Evolutionary conservation across 176 grass and related monocot species (phyloP), one percentile per base, ranked within the genome.

Genomic region (Hsuehochloa calcarea): DNA sequence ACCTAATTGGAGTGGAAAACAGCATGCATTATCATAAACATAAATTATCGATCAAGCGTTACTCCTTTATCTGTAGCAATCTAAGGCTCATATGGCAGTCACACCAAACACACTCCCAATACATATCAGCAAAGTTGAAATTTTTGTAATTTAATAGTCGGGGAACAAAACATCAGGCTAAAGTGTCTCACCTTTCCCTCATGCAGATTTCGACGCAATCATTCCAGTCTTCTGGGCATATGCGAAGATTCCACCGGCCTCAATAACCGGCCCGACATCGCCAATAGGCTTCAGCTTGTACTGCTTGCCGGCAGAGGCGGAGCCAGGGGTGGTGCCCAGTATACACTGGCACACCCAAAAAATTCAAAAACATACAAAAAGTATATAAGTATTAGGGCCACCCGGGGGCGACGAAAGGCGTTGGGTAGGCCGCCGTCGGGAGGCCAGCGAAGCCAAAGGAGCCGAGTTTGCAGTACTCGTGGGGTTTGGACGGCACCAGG

Each of bases 171-270:
- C 25, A 68, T 13, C 74, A 65, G 43, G 27, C 20, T 10, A 23
- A 89, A 81, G 59, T 51, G 78, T 29, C 13, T 73, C 49, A 98
- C 92, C 84, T 95, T 82, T 75, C 34, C 31, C 20, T 85, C 83
- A 89, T 0, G 87, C 87, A 65, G 81, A 78, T 44, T 79, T 80
- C 0, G 91, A 92, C 8, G 96, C 68, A 31, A 98, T 98, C 96
- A 98, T 98, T 50, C 96, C 93, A 10, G 96, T 86, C 82, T 96
- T 94, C 62, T 93, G 77, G 38, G 96, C 96, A 81, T 98, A 98
- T 6, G 96, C 93, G 25, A 98, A 98, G 55, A 98, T 95, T 10
- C 96, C 93, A 1, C 96, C 91, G 0, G 96, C 93, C 35, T 95
- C 93, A 86, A 98, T 95, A 4, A 98, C 93, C 9, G 96, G 96